phyloP scores from a whole-genome alignment of 768 basidiomycete genomes.

The Auricularia cornea region DNA sequence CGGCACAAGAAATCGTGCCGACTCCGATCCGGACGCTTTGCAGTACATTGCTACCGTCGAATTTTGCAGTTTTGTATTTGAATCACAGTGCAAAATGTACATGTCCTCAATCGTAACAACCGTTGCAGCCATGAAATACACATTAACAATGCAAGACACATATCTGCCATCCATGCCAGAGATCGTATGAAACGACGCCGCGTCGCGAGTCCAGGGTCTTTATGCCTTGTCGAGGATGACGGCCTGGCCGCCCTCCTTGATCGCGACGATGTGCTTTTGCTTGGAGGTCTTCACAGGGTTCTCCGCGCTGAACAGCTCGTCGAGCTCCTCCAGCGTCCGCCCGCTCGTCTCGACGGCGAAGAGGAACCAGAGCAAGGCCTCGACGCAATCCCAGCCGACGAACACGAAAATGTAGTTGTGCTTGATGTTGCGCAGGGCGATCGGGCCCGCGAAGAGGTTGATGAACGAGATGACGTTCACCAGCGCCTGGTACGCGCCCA shows the following conservation, averaged over 20 bases:
- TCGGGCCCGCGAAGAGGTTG: slow-evolving; percentile 44
- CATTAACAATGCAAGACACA: too few relatives aligned
- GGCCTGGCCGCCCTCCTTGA: slow-evolving; percentile 13
- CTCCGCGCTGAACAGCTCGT: slow-evolving; percentile 24
- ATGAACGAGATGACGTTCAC: slow-evolving; percentile 29
- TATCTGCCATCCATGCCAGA: too few relatives aligned
- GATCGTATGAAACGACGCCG: too few relatives aligned
- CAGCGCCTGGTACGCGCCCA: slow-evolving; percentile 39
- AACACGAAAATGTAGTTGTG: slow-evolving; percentile 27
- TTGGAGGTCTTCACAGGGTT: slow-evolving; percentile 24
- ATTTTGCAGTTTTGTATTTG: too few relatives aligned
- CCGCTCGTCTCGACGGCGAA: slow-evolving; percentile 20
- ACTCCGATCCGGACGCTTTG: too few relatives aligned
- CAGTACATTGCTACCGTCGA: too few relatives aligned
- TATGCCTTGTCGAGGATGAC: slow-evolving; percentile 9
- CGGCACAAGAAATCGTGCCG: too few relatives aligned
- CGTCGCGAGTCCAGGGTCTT: not conserved
- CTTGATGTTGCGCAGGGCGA: slow-evolving; percentile 32
- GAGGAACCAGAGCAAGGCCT: slow-evolving; percentile 18
- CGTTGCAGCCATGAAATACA: too few relatives aligned
- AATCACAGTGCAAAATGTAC: too few relatives aligned
- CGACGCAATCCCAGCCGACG: slow-evolving; percentile 19
- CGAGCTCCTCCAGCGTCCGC: slow-evolving; percentile 25
- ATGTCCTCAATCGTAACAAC: too few relatives aligned
- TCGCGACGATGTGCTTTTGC: slow-evolving; percentile 18